Conservation (phyloP, 257 asterid genomes). For the Solanum microdontum region DNA sequence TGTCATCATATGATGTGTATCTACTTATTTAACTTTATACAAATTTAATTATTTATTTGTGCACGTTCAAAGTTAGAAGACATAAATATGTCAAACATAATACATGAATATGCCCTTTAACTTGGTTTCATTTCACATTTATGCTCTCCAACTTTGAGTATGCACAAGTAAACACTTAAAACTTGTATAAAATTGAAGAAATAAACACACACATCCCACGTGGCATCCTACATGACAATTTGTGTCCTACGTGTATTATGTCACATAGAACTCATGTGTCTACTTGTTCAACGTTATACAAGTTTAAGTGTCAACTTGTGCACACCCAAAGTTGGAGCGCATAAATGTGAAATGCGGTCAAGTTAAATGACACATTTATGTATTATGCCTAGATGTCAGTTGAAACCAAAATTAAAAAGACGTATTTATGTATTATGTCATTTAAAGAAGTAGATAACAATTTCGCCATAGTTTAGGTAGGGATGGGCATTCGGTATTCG, state of each 20-base stretch:
- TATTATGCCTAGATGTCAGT: fast-evolving
- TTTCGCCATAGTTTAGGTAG: neutral
- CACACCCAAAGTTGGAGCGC: too few relatives aligned
- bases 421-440: neutral
- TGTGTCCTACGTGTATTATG: neutral
- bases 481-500: too few relatives aligned
- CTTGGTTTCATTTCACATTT: neutral
- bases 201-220: too few relatives aligned
- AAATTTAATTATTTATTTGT: neutral
- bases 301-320: too few relatives aligned
- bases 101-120: neutral
- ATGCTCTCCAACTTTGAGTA: neutral
- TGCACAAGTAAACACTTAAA: neutral
- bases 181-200: too few relatives aligned
- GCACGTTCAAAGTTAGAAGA: neutral
- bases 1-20: neutral
- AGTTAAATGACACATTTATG: too few relatives aligned
- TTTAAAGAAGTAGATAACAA: neutral
- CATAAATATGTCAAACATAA: neutral
- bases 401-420: fast-evolving
- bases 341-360: fast-evolving
- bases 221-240: neutral
- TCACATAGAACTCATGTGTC: neutral
- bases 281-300: too few relatives aligned
- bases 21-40: neutral